Base-by-base conservation (phyloP, 495 filamentous ascomycete species). In the Talaromyces nanjingensis region DNA sequence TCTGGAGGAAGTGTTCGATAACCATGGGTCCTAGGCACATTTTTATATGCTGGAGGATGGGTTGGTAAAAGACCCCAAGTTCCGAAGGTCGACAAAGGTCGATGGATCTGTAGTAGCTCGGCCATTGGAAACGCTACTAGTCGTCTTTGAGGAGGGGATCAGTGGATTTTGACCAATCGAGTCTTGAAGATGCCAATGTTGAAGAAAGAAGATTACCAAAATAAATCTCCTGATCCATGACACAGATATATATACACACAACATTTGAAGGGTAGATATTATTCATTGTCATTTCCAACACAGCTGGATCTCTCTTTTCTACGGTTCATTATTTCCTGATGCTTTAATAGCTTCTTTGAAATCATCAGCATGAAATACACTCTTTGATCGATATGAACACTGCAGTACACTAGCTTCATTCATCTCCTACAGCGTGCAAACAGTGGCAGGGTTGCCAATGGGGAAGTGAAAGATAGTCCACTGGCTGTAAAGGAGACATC, bases 121-220 rank as follows among this genome's bases (percentile, higher is more conserved):
- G 18, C 45, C 45, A 49, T 49, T 20, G 5, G 45, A 25, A 22
- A 54, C 18, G 12, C 39, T 45, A 45, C 39, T 45, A 4, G 7
- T 54, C n/a, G 1, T 34, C 57, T 59, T 59, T 27, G 33, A 49
- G 18, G 24, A 16, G 4, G n/a, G 25, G 59, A 47, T 47, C 34
- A 42, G 25, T 1, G 6, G 59, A 60, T 60, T 60, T 45, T 60
- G 59, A 60, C 59, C 42, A 62, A 62, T 62, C 24, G 60, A 62
- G 25, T 62, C 1, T 52, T 62, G 33, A 42, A 31, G 58, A 60
- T 60, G 58, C 8, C 7, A 11, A 52, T 14, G 14, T n/a, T 45
- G 39, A 53, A 45, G 39, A 18, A 8, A 62, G 60, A 52, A 52
- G 60, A 62, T 62, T 45, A 62, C 45, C 27, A 62, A 20, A 31